Conservation (phyloP, 163 green algal species). For the Prototheca stagnorum region DNA sequence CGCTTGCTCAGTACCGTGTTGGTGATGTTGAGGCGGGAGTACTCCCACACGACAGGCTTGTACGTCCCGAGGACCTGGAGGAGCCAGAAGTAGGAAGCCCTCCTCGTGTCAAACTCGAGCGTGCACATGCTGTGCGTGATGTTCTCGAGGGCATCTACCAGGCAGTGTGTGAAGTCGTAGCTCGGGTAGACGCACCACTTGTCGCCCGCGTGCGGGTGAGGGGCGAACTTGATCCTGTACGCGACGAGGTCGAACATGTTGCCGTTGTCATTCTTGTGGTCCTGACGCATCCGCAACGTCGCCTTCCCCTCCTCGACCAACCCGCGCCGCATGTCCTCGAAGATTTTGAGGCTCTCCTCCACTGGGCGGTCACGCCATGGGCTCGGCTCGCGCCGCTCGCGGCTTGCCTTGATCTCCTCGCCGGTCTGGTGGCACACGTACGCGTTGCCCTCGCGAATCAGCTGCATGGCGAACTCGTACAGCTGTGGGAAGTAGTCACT, state of each 20-base stretch:
- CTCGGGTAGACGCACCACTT: conserved; percentile 94
- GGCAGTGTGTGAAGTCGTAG: conserved; percentile 99
- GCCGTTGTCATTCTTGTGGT: conserved; percentile 86
- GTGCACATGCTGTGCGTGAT: conserved; percentile 99
- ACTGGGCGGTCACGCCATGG: conserved; percentile 81
- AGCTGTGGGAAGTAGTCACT: conserved; percentile 93
- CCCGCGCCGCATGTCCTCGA: conserved; percentile 87
- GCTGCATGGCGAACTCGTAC: conserved; percentile 72
- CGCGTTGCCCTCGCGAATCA: conserved; percentile 79
- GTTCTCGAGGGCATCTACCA: conserved; percentile 93
- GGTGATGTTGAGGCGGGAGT: conserved; percentile 73
- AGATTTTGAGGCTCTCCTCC: conserved; percentile 75
- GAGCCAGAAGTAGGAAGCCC: conserved; percentile 95
- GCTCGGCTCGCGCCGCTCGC: conserved; percentile 52
- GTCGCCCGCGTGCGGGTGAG: conserved; percentile 34
- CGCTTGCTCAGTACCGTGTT: conserved; percentile 94
- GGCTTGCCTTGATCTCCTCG: conserved; percentile 38
- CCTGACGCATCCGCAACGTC: conserved; percentile 69
- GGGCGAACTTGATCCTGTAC: conserved; percentile 89
- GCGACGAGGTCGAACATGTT: conserved; percentile 99
- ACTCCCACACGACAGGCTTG: conserved; percentile 97
- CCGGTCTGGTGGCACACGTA: conserved; percentile 90
- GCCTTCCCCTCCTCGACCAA: conserved; percentile 27
- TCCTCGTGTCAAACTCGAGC: conserved; percentile 90
- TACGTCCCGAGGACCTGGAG: conserved; percentile 76